Conservation (phyloP, 2,329 filamentous ascomycete genomes). For the Elsinoe arachidis region DNA sequence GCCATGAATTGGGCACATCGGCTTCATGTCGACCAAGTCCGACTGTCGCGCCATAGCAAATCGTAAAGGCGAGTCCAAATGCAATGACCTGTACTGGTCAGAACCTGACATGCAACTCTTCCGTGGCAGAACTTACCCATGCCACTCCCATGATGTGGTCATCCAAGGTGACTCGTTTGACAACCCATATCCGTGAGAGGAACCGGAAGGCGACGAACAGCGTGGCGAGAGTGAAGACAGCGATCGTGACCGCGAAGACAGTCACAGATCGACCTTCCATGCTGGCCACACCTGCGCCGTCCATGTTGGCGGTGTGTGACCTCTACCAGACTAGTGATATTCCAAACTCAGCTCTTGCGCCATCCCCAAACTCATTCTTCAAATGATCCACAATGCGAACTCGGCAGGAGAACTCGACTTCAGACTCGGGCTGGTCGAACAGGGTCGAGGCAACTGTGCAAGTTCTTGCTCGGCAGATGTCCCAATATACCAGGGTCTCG, state of each 20-base stretch:
- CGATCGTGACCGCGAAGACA: slow-evolving; percentile 62
- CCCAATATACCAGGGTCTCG: neutral
- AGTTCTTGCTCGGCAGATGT: neutral
- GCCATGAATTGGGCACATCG: slow-evolving; percentile 47
- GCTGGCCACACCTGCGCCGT: slow-evolving; percentile 4
- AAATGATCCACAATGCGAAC: neutral
- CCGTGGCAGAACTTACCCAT: slow-evolving; percentile 48
- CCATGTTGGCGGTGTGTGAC: slow-evolving; percentile 5
- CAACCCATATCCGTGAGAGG: slow-evolving; percentile 62
- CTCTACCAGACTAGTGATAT: neutral
- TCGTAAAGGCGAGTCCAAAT: slow-evolving; percentile 12
- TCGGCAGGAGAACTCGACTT: neutral
- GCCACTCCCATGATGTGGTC: slow-evolving; percentile 75
- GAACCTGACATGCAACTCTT: neutral
- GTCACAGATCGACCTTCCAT: slow-evolving; percentile 26
- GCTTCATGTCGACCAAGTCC: slow-evolving; percentile 61
- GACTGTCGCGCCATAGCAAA: slow-evolving; percentile 51
- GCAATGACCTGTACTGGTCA: slow-evolving; percentile 12
- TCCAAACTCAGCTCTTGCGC: slow-evolving; percentile 8
- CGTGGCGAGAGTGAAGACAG: slow-evolving; percentile 60
- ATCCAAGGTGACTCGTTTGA: slow-evolving; percentile 63
- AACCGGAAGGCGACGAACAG: slow-evolving; percentile 68
- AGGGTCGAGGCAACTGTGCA: neutral
- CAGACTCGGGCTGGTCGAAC: neutral
- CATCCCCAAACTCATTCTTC: slow-evolving; percentile 11